These are phyloP conservation scores for Emergomyces pasteurianus DNA, from an alignment of 2,329 filamentous ascomycete genomes.

Conservation along the genomic window DNA sequence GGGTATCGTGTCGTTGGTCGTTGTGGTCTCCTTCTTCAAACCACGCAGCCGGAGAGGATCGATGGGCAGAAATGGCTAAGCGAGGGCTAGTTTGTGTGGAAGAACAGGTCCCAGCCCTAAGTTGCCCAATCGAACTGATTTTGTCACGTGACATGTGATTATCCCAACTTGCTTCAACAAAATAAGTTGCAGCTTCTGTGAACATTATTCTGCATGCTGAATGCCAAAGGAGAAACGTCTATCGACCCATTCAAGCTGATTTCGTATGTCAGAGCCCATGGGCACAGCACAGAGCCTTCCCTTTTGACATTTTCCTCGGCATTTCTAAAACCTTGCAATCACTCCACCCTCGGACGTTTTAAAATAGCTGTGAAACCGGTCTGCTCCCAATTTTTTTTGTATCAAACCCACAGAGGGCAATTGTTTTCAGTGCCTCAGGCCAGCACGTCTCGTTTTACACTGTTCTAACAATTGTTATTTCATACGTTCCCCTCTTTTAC, in stretches of 20 bases:
- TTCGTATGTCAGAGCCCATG: neutral
- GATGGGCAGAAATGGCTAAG: slow-evolving; percentile 24
- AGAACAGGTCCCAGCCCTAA: slow-evolving; percentile 31
- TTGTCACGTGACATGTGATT: slow-evolving; percentile 16
- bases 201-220: neutral
- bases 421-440: neutral
- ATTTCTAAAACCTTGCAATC: neutral
- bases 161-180: too few species aligned
- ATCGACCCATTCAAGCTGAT: neutral
- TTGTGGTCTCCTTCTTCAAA: slow-evolving; percentile 27
- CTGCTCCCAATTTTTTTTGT: neutral
- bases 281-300: neutral
- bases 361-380: neutral
- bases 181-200: too few species aligned
- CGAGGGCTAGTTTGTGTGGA: slow-evolving; percentile 30
- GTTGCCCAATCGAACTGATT: slow-evolving; percentile 16
- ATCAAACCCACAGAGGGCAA: neutral
- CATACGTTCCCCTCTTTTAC: too few species aligned
- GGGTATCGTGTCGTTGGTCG: slow-evolving; percentile 24
- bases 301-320: neutral
- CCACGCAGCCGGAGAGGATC: slow-evolving; percentile 24
- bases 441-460: neutral
- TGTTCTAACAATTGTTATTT: neutral
- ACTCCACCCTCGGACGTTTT: neutral
- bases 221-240: neutral